These are phyloP conservation scores for Bauhinia variegata DNA, from an alignment of 306 rosid genomes.

Conservation along the genomic window DNA sequence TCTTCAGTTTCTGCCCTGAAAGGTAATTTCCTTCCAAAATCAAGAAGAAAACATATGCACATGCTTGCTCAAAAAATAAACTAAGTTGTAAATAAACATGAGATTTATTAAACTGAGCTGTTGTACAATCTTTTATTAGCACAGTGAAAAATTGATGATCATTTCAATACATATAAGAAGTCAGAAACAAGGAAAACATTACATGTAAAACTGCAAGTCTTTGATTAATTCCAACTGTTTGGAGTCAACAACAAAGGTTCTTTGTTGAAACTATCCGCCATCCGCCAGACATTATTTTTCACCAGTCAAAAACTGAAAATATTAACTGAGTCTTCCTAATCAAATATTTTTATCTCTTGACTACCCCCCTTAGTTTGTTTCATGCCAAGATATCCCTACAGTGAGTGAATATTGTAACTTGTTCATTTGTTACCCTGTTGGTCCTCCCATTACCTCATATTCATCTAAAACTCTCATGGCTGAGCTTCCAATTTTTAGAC, in stretches of 20 bases:
- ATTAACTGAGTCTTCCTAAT: too few relatives aligned
- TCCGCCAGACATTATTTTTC: background rate
- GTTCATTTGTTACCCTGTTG: too few relatives aligned
- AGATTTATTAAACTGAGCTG: slow-evolving; percentile 20
- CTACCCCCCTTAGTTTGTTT: too few relatives aligned
- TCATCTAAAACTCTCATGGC: too few relatives aligned
- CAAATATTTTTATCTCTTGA: too few relatives aligned
- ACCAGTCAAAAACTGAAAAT: too few relatives aligned
- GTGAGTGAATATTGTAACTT: too few relatives aligned
- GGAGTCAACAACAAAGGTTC: background rate
- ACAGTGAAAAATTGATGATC: too few relatives aligned
- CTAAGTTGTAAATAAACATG: slow-evolving; percentile 30
- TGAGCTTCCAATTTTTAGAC: too few relatives aligned
- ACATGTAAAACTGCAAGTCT: background rate
- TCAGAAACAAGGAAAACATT: background rate
- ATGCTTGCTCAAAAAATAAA: slow-evolving; percentile 31
- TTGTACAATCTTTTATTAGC: background rate
- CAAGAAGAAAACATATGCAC: slow-evolving; percentile 36
- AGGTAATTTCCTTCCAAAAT: slow-evolving; percentile 31
- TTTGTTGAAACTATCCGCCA: background rate
- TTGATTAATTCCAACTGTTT: background rate
- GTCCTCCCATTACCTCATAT: too few relatives aligned
- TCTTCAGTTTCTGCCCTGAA: slow-evolving; percentile 82
- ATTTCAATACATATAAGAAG: too few relatives aligned
- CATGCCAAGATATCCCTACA: too few relatives aligned